Evolutionary conservation across 2,329 filamentous ascomycete species (phyloP), one percentile per base, ranked within the genome.

Genomic region (Verticillium longisporum): DNA sequence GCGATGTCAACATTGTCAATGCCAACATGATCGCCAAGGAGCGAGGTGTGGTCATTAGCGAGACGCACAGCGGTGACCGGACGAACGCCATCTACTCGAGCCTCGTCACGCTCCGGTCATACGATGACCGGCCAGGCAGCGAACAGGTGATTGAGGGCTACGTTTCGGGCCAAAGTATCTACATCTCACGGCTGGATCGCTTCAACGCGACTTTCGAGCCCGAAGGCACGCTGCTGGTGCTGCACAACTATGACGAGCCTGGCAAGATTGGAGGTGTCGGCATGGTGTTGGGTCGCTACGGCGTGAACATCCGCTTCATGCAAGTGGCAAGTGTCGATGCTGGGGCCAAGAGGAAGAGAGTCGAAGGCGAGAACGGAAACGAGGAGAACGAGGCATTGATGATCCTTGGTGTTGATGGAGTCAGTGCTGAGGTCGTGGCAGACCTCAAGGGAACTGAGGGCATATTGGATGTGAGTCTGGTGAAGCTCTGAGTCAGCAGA

Each of bases 241-340:
- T 91, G 68, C 84, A 91, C 69, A 94, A 94, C 75, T 92, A 90
- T 68, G 90, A 95, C 69, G 83, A 87, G 65, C 89, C 89, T 0
- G 91, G 91, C 11, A 93, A 92, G 78, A 94, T 95, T 71, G 91
- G 91, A 2, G 85, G 86, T 41, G 90, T 95, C 2, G 91, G 91
- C 1, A 87, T 81, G 61, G 80, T 87, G 58, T 76, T 94, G 32
- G 91, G 90, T 0, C 80, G 80, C 41, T 83, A 88, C 41, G 86
- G 85, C 0, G 86, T 95, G 59, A 95, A 95, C 69, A 91, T 94
- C 71, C 83, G 83, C 55, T 92, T 88, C 70, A 95, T 94, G 91
- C 87, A 85, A 69, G 90, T 93, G 1, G 83, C 82, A 3, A 78
- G 79, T 15, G 71, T 89, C 64, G 79, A 81, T 61, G 72, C 76